These are phyloP conservation scores for Bombardia bombarda DNA, from an alignment of 495 filamentous ascomycete genomes.

Conservation along the genomic window DNA sequence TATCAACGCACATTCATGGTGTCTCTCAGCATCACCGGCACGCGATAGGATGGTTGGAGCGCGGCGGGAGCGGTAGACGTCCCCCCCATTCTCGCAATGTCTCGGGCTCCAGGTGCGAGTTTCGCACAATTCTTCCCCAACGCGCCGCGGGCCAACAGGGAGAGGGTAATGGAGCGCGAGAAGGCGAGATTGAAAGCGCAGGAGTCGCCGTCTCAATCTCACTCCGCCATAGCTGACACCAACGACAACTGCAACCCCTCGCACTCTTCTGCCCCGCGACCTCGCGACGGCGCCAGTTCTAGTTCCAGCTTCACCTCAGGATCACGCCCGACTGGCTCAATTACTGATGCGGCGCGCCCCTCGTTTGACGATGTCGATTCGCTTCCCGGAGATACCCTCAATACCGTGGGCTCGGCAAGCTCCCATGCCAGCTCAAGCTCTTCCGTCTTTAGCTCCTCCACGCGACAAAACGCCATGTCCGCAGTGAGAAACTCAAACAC, in stretches of 20 bases:
- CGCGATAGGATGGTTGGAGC: constrained; percentile 49
- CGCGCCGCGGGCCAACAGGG: constrained; percentile 57
- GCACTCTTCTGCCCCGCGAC: constrained; percentile 4
- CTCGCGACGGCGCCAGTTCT: constrained; percentile 9
- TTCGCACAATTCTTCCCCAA: constrained; percentile 89
- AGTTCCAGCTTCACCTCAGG: constrained; percentile 10
- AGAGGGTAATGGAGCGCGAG: constrained; percentile 49
- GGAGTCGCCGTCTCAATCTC: constrained; percentile 21
- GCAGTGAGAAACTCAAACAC: constrained; percentile 40
- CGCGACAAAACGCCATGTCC: constrained; percentile 38
- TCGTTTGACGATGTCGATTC: constrained; percentile 50
- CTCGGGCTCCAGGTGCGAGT: constrained; percentile 67
- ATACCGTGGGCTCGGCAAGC: constrained; percentile 57
- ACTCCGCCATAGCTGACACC: constrained; percentile 12
- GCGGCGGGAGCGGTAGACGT: constrained; percentile 39
- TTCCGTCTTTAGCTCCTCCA: constrained; percentile 53
- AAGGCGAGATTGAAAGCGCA: constrained; percentile 26
- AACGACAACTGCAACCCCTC: constrained; percentile 15
- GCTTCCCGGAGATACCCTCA: constrained; percentile 52
- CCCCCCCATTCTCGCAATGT: constrained; percentile 52
- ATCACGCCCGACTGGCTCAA: constrained; percentile 23
- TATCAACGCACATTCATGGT: constrained; percentile 34
- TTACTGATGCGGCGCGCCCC: constrained; percentile 28
- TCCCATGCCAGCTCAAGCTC: constrained; percentile 58
- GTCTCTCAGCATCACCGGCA: constrained; percentile 23